phyloP scores from a whole-genome alignment of 1,284 basidiomycete species.

The Leucoagaricus sp. region DNA sequence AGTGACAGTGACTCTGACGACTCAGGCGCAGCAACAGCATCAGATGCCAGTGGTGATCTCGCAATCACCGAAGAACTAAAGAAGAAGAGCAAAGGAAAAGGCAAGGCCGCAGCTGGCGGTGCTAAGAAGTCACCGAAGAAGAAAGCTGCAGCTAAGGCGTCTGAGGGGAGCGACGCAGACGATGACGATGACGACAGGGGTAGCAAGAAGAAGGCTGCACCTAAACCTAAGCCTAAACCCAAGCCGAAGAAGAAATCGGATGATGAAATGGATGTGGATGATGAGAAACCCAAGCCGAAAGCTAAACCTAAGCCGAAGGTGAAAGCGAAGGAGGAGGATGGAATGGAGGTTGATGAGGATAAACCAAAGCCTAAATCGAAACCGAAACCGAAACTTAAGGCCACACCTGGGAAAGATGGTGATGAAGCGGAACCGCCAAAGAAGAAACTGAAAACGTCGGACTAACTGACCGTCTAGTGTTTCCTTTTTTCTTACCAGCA shows the following conservation, averaged over 20 bases:
- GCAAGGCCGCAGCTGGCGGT: slow-evolving; percentile 37
- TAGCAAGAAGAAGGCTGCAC: slow-evolving; percentile 14
- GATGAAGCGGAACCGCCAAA: slow-evolving; percentile 60
- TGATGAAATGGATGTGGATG: slow-evolving; percentile 29
- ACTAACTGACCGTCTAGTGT: too few species aligned
- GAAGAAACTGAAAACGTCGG: slow-evolving; percentile 65
- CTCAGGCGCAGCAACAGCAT: slow-evolving; percentile 77
- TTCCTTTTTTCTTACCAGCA: too few species aligned
- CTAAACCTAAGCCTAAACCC: slow-evolving; percentile 35
- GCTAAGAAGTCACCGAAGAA: slow-evolving; percentile 27
- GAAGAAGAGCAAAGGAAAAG: slow-evolving; percentile 40
- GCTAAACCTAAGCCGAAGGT: slow-evolving; percentile 46
- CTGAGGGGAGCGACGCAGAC: slow-evolving; percentile 28
- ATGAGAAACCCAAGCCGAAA: slow-evolving; percentile 43
- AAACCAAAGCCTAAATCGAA: slow-evolving; percentile 74
- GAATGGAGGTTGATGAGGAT: slow-evolving; percentile 47
- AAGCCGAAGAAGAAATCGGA: slow-evolving; percentile 38
- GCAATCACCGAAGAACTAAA: slow-evolving; percentile 53
- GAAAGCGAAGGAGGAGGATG: slow-evolving; percentile 47
- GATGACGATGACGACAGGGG: slow-evolving; percentile 22
- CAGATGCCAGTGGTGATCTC: slow-evolving; percentile 76
- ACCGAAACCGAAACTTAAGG: slow-evolving; percentile 44
- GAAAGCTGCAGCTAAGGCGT: slow-evolving; percentile 21
- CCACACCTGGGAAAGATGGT: slow-evolving; percentile 31
- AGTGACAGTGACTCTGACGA: slow-evolving; percentile 72